Conservation (phyloP, 306 rosid genomes). For the Senna tora region DNA sequence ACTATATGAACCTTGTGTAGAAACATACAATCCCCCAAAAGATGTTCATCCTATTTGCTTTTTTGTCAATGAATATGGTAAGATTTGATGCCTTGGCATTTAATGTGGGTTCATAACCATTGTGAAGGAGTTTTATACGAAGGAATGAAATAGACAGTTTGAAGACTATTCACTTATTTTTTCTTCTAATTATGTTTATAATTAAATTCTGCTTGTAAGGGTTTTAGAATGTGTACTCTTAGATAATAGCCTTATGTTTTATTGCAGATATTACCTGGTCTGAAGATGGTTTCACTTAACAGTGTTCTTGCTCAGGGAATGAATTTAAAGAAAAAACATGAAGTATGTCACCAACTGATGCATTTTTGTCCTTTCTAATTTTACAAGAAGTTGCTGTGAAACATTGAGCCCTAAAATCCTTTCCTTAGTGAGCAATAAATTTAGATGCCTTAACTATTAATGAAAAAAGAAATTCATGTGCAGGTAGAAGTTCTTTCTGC, state of each 20-base stretch:
- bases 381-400: conserved; percentile 28
- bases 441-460: conserved; percentile 30
- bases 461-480: conserved; percentile 18
- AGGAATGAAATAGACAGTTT: conserved; percentile 20
- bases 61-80: conserved; percentile 15
- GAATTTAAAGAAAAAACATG: conserved; percentile 86
- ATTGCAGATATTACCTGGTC: conserved; percentile 71
- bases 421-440: conserved; percentile 30
- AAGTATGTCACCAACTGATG: conserved; percentile 54
- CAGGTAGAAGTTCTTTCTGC: conserved; percentile 88
- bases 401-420: conserved; percentile 12
- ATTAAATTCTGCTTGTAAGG: conserved; percentile 27
- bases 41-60: conserved; percentile 2
- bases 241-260: conserved; percentile 18
- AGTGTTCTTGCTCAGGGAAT: conserved; percentile 85
- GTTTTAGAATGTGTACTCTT: conserved; percentile 28
- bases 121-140: neutral
- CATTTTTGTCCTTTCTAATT: conserved; percentile 28
- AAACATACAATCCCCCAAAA: conserved; percentile 17
- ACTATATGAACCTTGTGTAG: conserved; percentile 26
- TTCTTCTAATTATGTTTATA: conserved; percentile 23
- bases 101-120: conserved; percentile 19
- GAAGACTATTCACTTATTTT: conserved; percentile 26
- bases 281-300: conserved; percentile 57
- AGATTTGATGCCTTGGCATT: conserved; percentile 6